phyloP scores from a whole-genome alignment of 768 basidiomycete genomes.

The Trametes villosa region DNA sequence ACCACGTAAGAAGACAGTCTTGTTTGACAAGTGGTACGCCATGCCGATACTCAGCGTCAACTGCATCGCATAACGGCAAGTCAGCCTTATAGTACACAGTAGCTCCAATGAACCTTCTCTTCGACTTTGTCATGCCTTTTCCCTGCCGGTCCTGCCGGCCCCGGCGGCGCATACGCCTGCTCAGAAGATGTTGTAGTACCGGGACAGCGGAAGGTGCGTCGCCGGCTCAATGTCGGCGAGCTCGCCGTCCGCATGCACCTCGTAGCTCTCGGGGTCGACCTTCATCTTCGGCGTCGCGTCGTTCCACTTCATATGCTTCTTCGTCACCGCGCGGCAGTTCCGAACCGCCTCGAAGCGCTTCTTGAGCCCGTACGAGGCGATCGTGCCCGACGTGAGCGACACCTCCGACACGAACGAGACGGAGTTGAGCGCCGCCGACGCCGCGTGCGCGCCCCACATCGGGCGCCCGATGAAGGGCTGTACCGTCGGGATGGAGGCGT shows the following conservation, averaged over 20 bases:
- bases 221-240: slow-evolving; percentile 81
- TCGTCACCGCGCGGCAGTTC: slow-evolving; percentile 73
- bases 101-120: too few species aligned
- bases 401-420: slow-evolving; percentile 83
- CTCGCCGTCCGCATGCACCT: slow-evolving; percentile 81
- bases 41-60: too few species aligned
- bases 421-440: slow-evolving; percentile 83
- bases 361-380: slow-evolving; percentile 67
- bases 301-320: slow-evolving; percentile 96
- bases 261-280: slow-evolving; percentile 93
- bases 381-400: slow-evolving; percentile 61
- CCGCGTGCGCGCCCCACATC: slow-evolving; percentile 90
- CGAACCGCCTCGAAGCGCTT: slow-evolving; percentile 79
- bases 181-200: slow-evolving; percentile 83
- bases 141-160: neutral
- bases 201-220: slow-evolving; percentile 64
- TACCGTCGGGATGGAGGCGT: slow-evolving; percentile 94
- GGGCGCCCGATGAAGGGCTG: slow-evolving; percentile 86
- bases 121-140: too few species aligned
- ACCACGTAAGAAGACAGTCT: too few species aligned
- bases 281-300: slow-evolving; percentile 75
- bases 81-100: too few species aligned
- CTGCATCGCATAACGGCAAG: too few species aligned
- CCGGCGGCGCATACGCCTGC: neutral
- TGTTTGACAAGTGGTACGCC: too few species aligned